Conservation (phyloP, 345 rosid genomes). For the Iberis pinnata region DNA sequence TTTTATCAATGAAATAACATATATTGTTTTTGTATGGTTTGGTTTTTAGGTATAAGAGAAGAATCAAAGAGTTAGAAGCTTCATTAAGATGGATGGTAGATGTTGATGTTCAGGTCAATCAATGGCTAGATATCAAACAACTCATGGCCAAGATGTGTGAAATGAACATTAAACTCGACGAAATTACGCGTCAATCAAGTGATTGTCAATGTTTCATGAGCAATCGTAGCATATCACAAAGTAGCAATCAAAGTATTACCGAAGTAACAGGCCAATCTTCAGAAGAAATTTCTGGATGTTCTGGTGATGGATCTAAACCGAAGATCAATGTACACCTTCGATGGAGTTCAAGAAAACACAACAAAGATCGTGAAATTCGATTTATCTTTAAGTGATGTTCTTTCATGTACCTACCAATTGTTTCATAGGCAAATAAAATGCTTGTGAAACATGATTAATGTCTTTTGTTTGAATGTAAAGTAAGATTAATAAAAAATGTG, state of each 20-base stretch:
- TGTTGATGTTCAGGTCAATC: constrained; percentile 23
- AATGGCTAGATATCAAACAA: constrained; percentile 16
- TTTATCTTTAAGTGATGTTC: not conserved
- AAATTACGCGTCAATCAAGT: not conserved
- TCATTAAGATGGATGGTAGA: constrained; percentile 16
- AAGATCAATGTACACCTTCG: constrained; percentile 21
- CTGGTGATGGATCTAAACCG: constrained; percentile 7
- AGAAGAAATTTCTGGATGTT: not conserved
- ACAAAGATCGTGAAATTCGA: constrained; percentile 6
- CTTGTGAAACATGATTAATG: not conserved
- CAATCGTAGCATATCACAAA: not conserved
- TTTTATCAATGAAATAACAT: too few relatives aligned
- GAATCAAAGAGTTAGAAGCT: constrained; percentile 17
- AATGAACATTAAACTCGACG: constrained; percentile 17
- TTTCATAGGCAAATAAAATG: not conserved
- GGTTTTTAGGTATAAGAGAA: constrained; percentile 5
- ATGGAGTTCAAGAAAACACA: constrained; percentile 13
- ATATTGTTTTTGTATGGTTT: not conserved
- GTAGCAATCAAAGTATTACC: not conserved
- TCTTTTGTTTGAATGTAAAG: not conserved
- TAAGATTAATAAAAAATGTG: not conserved
- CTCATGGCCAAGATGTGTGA: constrained; percentile 6
- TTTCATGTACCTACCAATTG: not conserved
- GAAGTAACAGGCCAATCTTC: not conserved
- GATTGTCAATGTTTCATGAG: not conserved